phyloP scores from a whole-genome alignment of 768 basidiomycete species.

The Macrolepiota albuminosa region DNA sequence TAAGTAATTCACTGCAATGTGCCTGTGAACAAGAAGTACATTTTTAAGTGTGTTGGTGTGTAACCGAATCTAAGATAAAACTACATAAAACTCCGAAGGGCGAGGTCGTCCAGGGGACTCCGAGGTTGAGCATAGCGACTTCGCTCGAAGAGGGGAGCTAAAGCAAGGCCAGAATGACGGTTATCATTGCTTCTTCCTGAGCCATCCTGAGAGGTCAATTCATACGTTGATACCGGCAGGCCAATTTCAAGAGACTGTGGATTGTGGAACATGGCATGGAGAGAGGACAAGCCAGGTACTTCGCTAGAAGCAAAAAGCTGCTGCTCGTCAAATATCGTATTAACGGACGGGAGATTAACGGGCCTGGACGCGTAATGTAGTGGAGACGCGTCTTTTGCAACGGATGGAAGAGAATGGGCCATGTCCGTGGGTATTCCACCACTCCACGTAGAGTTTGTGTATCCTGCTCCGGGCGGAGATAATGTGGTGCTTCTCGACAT shows the following conservation, averaged over 20 bases:
- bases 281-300: not conserved
- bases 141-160: constrained; percentile 58
- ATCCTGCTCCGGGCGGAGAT: not conserved
- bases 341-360: constrained; percentile 8
- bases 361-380: not conserved
- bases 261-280: not conserved
- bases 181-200: constrained; percentile 22
- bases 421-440: not conserved
- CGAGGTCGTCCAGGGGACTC: constrained; percentile 57
- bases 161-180: constrained; percentile 32
- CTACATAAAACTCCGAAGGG: constrained; percentile 26
- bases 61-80: not conserved
- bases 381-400: not conserved
- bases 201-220: constrained; percentile 10
- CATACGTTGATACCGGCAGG: constrained; percentile 10
- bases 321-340: constrained; percentile 10
- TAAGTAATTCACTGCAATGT: not conserved
- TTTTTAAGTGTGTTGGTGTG: not conserved
- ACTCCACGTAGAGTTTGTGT: not conserved
- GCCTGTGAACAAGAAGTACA: not conserved
- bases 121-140: constrained; percentile 43
- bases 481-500: not conserved
- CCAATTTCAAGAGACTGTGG: not conserved
- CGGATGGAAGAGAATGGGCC: not conserved
- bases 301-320: not conserved